Conservation (phyloP, 768 basidiomycete genomes). For the Suillus discolor region DNA sequence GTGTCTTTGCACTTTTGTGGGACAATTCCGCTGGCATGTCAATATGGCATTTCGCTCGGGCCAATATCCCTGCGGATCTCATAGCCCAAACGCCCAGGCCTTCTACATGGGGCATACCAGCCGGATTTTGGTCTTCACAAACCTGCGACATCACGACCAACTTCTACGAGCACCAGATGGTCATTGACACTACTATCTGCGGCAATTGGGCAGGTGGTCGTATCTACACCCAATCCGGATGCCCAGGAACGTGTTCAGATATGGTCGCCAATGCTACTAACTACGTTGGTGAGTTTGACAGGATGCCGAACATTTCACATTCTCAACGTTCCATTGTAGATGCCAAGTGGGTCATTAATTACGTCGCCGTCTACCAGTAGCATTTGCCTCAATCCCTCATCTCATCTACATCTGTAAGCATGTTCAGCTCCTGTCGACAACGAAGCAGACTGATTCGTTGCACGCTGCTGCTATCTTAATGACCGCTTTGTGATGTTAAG, state of each 20-base stretch:
- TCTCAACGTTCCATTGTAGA: conserved; percentile 31
- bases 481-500: background rate
- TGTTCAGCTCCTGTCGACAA: background rate
- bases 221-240: conserved; percentile 31
- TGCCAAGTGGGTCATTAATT: conserved; percentile 60
- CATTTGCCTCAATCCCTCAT: background rate
- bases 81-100: conserved; percentile 46
- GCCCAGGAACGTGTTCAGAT: conserved; percentile 45
- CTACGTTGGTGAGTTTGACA: conserved; percentile 45
- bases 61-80: conserved; percentile 54
- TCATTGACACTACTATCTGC: conserved; percentile 40
- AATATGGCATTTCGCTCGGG: conserved; percentile 60
- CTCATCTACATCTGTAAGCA: background rate
- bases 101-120: conserved; percentile 51
- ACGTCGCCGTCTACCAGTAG: conserved; percentile 53
- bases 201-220: conserved; percentile 30
- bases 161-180: conserved; percentile 53
- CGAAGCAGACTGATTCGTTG: background rate
- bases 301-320: background rate
- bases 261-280: conserved; percentile 58
- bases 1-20: conserved; percentile 60
- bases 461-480: background rate
- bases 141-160: conserved; percentile 51
- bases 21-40: conserved; percentile 47
- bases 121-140: conserved; percentile 50